phyloP scores from a whole-genome alignment of 495 filamentous ascomycete species.

The Barbatosphaeria neglecta region DNA sequence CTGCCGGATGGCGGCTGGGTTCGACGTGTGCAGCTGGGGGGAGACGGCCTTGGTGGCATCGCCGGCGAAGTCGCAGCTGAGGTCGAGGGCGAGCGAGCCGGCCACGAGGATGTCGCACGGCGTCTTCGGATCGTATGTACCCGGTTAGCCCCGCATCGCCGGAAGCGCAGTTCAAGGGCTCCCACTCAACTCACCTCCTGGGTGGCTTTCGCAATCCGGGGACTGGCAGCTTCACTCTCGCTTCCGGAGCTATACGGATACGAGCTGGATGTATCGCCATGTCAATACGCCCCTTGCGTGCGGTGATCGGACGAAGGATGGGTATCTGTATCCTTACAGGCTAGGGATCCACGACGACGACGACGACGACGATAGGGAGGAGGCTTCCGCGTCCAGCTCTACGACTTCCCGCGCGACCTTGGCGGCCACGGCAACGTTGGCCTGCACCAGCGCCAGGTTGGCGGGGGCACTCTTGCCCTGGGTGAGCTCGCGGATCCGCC shows the following conservation, averaged over 20 bases:
- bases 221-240: background rate
- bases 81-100: conserved; percentile 78
- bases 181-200: background rate
- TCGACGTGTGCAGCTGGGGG: conserved; percentile 70
- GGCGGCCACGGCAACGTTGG: conserved; percentile 70
- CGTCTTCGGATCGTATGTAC: background rate
- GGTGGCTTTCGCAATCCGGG: background rate
- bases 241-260: background rate
- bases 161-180: no score
- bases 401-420: conserved; percentile 67
- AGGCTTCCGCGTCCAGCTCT: conserved; percentile 31
- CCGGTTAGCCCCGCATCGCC: background rate
- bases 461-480: conserved; percentile 57
- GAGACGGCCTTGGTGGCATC: conserved; percentile 10
- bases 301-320: no score
- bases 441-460: conserved; percentile 66
- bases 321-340: background rate
- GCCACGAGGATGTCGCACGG: conserved; percentile 65
- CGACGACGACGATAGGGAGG: no score
- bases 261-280: background rate
- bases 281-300: background rate
- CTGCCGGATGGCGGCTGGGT: conserved; percentile 67
- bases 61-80: conserved; percentile 60
- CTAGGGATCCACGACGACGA: background rate
- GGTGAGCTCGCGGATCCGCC: conserved; percentile 70